phyloP scores from a whole-genome alignment of 1,139 yeast species.

The Torulaspora globosa region DNA sequence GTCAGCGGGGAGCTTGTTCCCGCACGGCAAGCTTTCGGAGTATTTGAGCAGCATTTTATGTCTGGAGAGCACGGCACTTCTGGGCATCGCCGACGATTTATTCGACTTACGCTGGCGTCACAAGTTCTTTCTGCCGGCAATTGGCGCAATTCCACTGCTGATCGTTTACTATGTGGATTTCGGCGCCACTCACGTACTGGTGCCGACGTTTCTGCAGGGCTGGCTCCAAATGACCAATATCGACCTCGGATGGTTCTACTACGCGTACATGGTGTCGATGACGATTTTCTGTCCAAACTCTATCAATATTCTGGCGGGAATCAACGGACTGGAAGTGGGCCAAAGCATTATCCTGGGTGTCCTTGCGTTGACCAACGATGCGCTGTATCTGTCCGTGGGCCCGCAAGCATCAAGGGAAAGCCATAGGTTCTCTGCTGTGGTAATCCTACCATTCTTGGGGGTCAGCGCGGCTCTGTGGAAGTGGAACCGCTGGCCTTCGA shows the following conservation, averaged over 20 bases:
- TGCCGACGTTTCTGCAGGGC: slow-evolving; percentile 64
- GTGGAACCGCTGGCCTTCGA: slow-evolving; percentile 87
- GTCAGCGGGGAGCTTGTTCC: slow-evolving; percentile 46
- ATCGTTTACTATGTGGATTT: slow-evolving; percentile 92
- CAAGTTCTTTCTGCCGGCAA: slow-evolving; percentile 90
- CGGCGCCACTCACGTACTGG: slow-evolving; percentile 84
- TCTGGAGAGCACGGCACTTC: slow-evolving; percentile 72
- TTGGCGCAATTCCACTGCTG: slow-evolving; percentile 86
- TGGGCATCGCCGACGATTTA: slow-evolving; percentile 91
- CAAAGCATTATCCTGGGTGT: slow-evolving; percentile 78
- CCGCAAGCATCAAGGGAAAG: slow-evolving; percentile 71
- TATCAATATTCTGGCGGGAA: slow-evolving; percentile 93
- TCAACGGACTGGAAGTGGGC: slow-evolving; percentile 94
- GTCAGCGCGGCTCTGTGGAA: slow-evolving; percentile 72
- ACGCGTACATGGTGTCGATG: slow-evolving; percentile 83
- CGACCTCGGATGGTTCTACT: slow-evolving; percentile 77
- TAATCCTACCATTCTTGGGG: slow-evolving; percentile 82
- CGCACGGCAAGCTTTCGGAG: slow-evolving; percentile 81
- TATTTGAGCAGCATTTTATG: slow-evolving; percentile 81
- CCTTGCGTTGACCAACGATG: slow-evolving; percentile 70
- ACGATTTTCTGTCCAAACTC: slow-evolving; percentile 95
- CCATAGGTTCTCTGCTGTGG: slow-evolving; percentile 74
- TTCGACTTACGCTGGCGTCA: slow-evolving; percentile 97
- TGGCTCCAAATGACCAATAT: slow-evolving; percentile 45
- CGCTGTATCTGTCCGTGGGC: slow-evolving; percentile 55